Conservation (phyloP, 2,329 filamentous ascomycete genomes). For the Sarocladiaceae sp. region DNA sequence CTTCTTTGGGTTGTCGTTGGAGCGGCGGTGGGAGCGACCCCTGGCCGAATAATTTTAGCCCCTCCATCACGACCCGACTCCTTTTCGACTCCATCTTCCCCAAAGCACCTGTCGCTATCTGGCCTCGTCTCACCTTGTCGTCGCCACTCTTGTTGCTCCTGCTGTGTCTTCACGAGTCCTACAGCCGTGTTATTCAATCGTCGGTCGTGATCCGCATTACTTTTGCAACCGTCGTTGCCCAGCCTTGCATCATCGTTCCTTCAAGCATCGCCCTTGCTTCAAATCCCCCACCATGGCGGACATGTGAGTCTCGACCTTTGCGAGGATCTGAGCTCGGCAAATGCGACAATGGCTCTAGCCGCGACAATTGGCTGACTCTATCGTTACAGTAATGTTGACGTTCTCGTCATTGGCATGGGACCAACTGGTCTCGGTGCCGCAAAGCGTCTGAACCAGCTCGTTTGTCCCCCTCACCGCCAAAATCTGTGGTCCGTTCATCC, state of each 20-base stretch:
- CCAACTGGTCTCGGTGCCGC: slow-evolving; percentile 96
- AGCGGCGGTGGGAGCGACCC: slow-evolving; percentile 15
- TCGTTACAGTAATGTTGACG: slow-evolving; percentile 74
- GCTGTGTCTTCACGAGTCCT: slow-evolving; percentile 19
- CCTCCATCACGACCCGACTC: slow-evolving; percentile 22
- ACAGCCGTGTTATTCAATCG: slow-evolving; percentile 13
- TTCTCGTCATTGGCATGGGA: slow-evolving; percentile 96
- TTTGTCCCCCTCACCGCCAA: slow-evolving; percentile 46
- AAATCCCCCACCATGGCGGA: slow-evolving; percentile 24
- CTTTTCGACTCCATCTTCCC: slow-evolving; percentile 10
- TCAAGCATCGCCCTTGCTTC: slow-evolving; percentile 5
- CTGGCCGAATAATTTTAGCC: slow-evolving; percentile 34
- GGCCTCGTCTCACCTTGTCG: slow-evolving; percentile 4
- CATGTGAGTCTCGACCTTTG: slow-evolving; percentile 16
- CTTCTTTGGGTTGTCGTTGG: neutral
- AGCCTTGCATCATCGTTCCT: slow-evolving; percentile 5
- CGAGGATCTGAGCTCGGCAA: neutral
- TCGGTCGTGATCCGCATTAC: neutral
- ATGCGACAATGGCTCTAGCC: neutral
- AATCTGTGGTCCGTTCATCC: neutral
- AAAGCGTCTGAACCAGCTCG: slow-evolving; percentile 95
- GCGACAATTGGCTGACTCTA: slow-evolving; percentile 15
- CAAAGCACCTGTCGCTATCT: neutral
- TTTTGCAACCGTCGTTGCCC: neutral
- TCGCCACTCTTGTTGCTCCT: slow-evolving; percentile 23